These are phyloP conservation scores for Penicillium sp. DNA, from an alignment of 2,329 filamentous ascomycete species.

Conservation along the genomic window DNA sequence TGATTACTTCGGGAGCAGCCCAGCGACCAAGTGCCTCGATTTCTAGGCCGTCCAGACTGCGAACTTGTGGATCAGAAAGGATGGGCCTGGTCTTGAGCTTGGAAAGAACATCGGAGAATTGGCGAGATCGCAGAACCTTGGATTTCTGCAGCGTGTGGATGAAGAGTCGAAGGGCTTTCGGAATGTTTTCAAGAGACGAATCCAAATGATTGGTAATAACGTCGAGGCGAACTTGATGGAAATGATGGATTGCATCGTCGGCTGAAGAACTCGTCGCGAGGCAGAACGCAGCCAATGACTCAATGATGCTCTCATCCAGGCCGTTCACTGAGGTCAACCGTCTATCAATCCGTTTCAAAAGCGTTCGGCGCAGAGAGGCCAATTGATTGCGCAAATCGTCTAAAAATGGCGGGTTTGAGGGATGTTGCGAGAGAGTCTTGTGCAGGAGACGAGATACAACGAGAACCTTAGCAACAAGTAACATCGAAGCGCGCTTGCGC, in stretches of 20 bases:
- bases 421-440: constrained; percentile 67
- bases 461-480: constrained; percentile 69
- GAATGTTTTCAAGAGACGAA: constrained; percentile 57
- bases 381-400: constrained; percentile 68
- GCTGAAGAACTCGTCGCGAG: constrained; percentile 79
- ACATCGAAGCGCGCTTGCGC: constrained; percentile 53
- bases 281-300: constrained; percentile 79
- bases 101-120: constrained; percentile 69
- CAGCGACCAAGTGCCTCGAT: constrained; percentile 78
- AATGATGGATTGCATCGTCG: constrained; percentile 76
- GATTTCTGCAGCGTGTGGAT: constrained; percentile 77
- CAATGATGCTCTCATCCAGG: constrained; percentile 60
- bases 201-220: constrained; percentile 67
- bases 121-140: constrained; percentile 72
- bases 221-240: constrained; percentile 72
- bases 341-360: constrained; percentile 67
- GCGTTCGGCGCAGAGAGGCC: constrained; percentile 63
- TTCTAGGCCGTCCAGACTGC: constrained; percentile 68
- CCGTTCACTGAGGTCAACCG: constrained; percentile 51
- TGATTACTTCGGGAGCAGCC: constrained; percentile 79
- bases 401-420: constrained; percentile 56
- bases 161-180: constrained; percentile 71
- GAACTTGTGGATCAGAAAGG: constrained; percentile 70
- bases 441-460: constrained; percentile 75
- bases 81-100: constrained; percentile 71